These are phyloP conservation scores for Rhytidiadelphus loreus DNA, from an alignment of 225 moss, liverwort and hornwort species.

Conservation along the genomic window DNA sequence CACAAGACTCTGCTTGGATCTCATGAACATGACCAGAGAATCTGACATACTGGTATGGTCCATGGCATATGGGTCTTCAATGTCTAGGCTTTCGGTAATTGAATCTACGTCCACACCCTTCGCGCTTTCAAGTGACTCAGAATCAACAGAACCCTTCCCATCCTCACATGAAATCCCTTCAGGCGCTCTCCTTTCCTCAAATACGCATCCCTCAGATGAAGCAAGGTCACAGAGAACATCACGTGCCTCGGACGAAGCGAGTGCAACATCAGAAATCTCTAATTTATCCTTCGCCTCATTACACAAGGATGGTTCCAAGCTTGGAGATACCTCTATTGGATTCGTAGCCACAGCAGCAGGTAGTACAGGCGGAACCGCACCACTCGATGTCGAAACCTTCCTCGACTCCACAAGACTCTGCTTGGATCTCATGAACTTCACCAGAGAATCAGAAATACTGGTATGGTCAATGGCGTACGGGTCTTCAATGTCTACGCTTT, in stretches of 20 bases:
- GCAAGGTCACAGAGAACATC: background rate
- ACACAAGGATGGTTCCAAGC: slow-evolving; percentile 9
- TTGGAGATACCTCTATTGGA: slow-evolving; percentile 8
- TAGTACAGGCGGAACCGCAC: background rate
- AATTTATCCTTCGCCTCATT: background rate
- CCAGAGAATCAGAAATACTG: slow-evolving; percentile 34
- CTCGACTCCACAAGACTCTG: slow-evolving; percentile 17
- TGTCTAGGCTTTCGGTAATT: slow-evolving; percentile 4
- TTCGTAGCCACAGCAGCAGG: background rate
- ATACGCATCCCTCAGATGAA: background rate
- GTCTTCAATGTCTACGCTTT: slow-evolving; percentile 21
- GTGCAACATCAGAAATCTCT: slow-evolving; percentile 13
- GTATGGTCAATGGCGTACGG: slow-evolving; percentile 36
- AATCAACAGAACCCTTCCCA: background rate
- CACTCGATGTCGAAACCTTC: background rate
- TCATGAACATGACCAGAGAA: slow-evolving; percentile 28
- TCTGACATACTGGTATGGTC: slow-evolving; percentile 28
- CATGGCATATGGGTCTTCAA: slow-evolving; percentile 35
- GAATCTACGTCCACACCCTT: background rate
- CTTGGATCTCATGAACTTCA: slow-evolving; percentile 33
- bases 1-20: slow-evolving; percentile 27
- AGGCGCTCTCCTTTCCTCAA: background rate
- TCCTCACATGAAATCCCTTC: slow-evolving; percentile 9
- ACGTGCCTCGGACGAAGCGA: background rate
- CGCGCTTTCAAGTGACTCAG: background rate